Conservation (phyloP, 225 moss, liverwort and hornwort genomes). For the Asterella californica region DNA sequence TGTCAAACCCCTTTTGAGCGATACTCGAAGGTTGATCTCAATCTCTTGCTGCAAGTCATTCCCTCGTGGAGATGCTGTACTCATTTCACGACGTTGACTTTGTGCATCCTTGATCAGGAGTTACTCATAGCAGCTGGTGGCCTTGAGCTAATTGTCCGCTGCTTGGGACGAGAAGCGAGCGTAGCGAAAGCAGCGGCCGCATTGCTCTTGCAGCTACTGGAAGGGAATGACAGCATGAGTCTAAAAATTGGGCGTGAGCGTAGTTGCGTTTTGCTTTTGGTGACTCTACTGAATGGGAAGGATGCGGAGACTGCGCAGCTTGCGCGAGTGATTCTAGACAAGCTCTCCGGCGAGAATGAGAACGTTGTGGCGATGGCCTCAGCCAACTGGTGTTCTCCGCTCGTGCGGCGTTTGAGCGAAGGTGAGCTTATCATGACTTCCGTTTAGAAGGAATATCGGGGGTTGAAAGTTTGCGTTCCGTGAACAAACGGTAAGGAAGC, state of each 20-base stretch:
- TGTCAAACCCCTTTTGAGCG: background rate
- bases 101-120: constrained; percentile 25
- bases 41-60: background rate
- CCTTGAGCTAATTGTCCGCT: constrained; percentile 29
- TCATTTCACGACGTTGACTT: background rate
- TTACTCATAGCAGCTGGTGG: constrained; percentile 28
- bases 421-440: constrained; percentile 16
- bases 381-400: constrained; percentile 39
- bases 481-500: background rate
- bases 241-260: constrained; percentile 24
- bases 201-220: constrained; percentile 34
- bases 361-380: constrained; percentile 43
- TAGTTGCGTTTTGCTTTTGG: constrained; percentile 33
- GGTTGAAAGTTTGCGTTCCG: background rate
- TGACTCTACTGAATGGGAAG: constrained; percentile 27
- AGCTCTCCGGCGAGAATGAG: constrained; percentile 28
- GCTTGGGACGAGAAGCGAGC: constrained; percentile 28
- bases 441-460: no score
- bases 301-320: constrained; percentile 29
- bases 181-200: constrained; percentile 29
- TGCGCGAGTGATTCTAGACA: constrained; percentile 30
- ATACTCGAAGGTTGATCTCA: background rate
- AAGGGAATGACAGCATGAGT: constrained; percentile 16
- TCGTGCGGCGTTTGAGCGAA: constrained; percentile 35
- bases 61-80: background rate